These are phyloP conservation scores for Skeletonema costatum DNA, from an alignment of 108 stramenopile species.

Conservation along the genomic window DNA sequence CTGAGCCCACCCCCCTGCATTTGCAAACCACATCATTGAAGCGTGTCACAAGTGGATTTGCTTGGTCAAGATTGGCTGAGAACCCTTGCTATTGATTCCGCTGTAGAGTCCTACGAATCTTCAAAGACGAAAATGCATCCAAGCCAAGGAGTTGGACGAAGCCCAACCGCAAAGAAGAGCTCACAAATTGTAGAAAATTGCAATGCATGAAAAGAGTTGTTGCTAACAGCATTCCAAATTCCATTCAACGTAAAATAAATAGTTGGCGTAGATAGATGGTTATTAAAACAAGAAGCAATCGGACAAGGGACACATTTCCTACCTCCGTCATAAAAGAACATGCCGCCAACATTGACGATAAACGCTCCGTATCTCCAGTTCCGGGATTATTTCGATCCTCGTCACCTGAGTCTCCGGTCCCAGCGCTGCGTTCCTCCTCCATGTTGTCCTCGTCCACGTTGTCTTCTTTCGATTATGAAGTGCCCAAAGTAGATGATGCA, in stretches of 20 bases:
- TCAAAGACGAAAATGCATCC: too few relatives aligned
- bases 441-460: background rate
- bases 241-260: background rate
- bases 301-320: background rate
- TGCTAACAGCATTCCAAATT: too few relatives aligned
- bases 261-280: background rate
- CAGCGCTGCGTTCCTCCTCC: background rate
- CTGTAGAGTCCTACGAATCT: too few relatives aligned
- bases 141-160: too few relatives aligned
- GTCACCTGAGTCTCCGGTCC: background rate
- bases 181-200: too few relatives aligned
- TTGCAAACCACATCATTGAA: too few relatives aligned
- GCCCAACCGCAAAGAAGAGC: too few relatives aligned
- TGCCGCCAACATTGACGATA: background rate
- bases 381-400: background rate
- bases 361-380: background rate
- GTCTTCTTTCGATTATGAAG: background rate
- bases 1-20: too few relatives aligned
- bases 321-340: background rate
- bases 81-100: too few relatives aligned
- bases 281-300: background rate
- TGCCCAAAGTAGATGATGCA: background rate
- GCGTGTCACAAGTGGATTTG: too few relatives aligned
- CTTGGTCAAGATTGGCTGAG: too few relatives aligned
- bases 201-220: too few relatives aligned